Evolutionary conservation across 139 green algal species (phyloP).

Genomic region (Tetradesmus obliquus): DNA sequence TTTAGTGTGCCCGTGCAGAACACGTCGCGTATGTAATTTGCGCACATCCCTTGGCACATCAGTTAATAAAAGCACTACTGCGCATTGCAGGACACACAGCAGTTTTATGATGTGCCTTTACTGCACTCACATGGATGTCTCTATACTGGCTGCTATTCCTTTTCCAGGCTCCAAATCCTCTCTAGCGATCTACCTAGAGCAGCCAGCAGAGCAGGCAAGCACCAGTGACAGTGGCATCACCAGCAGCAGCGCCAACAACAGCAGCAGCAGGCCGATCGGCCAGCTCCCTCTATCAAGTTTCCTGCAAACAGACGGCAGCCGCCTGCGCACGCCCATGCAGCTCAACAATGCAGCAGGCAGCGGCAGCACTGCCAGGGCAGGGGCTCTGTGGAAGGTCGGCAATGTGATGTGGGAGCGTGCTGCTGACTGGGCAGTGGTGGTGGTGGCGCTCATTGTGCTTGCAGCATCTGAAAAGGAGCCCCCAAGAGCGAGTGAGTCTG

Average conservation of each 20-base stretch:
- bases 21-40: too few species aligned
- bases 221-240: not conserved
- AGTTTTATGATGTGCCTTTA: not conserved
- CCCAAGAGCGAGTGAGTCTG: not conserved
- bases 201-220: not conserved
- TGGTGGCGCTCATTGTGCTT: constrained; percentile 5
- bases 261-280: not conserved
- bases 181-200: not conserved
- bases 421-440: constrained; percentile 22
- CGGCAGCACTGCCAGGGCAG: not conserved
- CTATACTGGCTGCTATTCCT: not conserved
- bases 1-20: too few species aligned
- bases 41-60: too few species aligned
- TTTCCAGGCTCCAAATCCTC: constrained; percentile 24
- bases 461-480: not conserved
- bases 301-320: not conserved
- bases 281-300: not conserved
- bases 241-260: not conserved
- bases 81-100: not conserved
- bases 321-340: not conserved
- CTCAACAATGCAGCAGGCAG: not conserved
- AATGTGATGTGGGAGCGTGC: not conserved
- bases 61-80: not conserved
- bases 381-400: not conserved
- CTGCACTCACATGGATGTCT: not conserved